Conservation (phyloP, 176 grass and related monocot species). For the Oryza australiensis region DNA sequence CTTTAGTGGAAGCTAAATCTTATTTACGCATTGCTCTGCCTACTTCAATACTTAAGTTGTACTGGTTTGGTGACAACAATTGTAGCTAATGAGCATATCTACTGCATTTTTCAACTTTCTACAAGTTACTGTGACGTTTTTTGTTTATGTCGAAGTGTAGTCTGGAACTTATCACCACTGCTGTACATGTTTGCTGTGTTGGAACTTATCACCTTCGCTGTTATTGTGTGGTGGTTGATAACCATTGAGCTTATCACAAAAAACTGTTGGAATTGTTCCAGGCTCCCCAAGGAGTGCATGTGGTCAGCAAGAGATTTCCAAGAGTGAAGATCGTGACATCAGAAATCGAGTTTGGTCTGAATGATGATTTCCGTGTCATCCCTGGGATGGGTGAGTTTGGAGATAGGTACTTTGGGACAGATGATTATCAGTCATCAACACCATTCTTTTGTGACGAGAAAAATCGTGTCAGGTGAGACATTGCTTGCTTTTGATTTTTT, state of each 20-base stretch:
- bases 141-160: background rate
- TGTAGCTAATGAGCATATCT: constrained; percentile 13
- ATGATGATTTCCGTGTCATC: constrained; percentile 73
- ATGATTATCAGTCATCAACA: constrained; percentile 61
- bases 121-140: background rate
- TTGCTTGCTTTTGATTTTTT: background rate
- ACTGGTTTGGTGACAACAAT: background rate
- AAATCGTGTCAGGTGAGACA: constrained; percentile 50
- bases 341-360: constrained; percentile 88
- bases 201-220: background rate
- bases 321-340: constrained; percentile 97
- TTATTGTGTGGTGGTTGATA: background rate
- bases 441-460: constrained; percentile 57
- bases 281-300: constrained; percentile 88
- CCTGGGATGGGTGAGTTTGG: constrained; percentile 84
- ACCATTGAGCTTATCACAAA: background rate
- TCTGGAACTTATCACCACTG: background rate
- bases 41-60: background rate
- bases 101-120: background rate
- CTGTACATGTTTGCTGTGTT: no score
- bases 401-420: constrained; percentile 73
- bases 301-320: constrained; percentile 92
- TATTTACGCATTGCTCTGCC: background rate
- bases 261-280: constrained; percentile 23
- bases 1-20: constrained; percentile 4